Evolutionary conservation across 2,329 filamentous ascomycete species (phyloP).

Genomic region (Claviceps monticola): DNA sequence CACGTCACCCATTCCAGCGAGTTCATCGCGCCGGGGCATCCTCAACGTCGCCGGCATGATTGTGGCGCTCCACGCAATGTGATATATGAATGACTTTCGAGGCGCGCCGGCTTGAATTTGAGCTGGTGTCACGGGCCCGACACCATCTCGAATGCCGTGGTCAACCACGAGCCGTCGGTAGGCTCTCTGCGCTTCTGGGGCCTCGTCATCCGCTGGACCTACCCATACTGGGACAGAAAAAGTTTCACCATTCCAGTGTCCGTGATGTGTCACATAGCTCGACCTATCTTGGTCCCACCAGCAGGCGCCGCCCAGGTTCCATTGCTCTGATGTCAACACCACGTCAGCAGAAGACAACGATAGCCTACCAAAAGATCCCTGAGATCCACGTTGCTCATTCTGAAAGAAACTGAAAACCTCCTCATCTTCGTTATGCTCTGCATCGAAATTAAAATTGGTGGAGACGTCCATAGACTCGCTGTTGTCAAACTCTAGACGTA

Average conservation of each 20-base stretch:
- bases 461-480: conserved; percentile 23
- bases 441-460: conserved; percentile 23
- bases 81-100: conserved; percentile 29
- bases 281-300: conserved; percentile 8
- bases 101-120: conserved; percentile 39
- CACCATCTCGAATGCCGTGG: conserved; percentile 18
- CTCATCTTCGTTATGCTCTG: conserved; percentile 22
- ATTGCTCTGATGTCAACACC: conserved; percentile 5
- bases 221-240: conserved; percentile 30
- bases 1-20: conserved; percentile 30
- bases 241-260: conserved; percentile 14
- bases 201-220: conserved; percentile 21
- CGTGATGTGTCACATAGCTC: conserved; percentile 13
- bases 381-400: conserved; percentile 10
- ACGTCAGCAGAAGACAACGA: conserved; percentile 1
- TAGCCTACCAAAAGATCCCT: conserved; percentile 2
- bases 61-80: conserved; percentile 38
- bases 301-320: not conserved
- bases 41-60: conserved; percentile 21
- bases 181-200: conserved; percentile 26
- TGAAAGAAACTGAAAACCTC: conserved; percentile 32
- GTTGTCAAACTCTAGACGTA: conserved; percentile 40
- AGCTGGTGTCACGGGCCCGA: conserved; percentile 33
- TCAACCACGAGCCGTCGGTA: conserved; percentile 33
- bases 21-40: conserved; percentile 15